Conservation (phyloP, 1,139 yeast genomes). For the Yamadazyma spencermartinsiae region DNA sequence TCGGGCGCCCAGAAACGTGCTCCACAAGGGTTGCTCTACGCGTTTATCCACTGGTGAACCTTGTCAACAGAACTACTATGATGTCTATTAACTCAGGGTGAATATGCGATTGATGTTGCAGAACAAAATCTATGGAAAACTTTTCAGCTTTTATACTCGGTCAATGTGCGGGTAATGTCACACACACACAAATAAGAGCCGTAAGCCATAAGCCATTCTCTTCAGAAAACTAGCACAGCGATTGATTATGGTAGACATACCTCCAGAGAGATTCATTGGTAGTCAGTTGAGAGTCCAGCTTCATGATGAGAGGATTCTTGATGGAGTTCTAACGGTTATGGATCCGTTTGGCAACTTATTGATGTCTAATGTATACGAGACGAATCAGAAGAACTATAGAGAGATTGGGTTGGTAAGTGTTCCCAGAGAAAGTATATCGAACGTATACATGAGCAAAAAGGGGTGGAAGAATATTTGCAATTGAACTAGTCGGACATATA, state of each 20-base stretch:
- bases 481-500: neutral
- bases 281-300: constrained; percentile 29
- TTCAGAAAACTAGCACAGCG: neutral
- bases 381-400: constrained; percentile 30
- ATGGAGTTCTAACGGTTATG: constrained; percentile 43
- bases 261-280: constrained; percentile 36
- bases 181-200: neutral
- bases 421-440: constrained; percentile 33
- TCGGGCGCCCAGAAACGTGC: constrained; percentile 64
- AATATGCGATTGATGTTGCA: constrained; percentile 49
- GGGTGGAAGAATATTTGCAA: constrained; percentile 16
- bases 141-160: constrained; percentile 7
- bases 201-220: neutral
- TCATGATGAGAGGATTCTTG: constrained; percentile 33
- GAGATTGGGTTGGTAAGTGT: constrained; percentile 50
- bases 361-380: constrained; percentile 37
- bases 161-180: constrained; percentile 9
- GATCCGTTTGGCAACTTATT: constrained; percentile 50
- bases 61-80: constrained; percentile 13
- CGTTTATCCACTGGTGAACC: constrained; percentile 33
- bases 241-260: constrained; percentile 4
- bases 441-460: constrained; percentile 26
- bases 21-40: constrained; percentile 46
- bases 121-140: constrained; percentile 10
- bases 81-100: constrained; percentile 27